Conservation (phyloP, 805 yeast species). For the Ogataea salicorniae region DNA sequence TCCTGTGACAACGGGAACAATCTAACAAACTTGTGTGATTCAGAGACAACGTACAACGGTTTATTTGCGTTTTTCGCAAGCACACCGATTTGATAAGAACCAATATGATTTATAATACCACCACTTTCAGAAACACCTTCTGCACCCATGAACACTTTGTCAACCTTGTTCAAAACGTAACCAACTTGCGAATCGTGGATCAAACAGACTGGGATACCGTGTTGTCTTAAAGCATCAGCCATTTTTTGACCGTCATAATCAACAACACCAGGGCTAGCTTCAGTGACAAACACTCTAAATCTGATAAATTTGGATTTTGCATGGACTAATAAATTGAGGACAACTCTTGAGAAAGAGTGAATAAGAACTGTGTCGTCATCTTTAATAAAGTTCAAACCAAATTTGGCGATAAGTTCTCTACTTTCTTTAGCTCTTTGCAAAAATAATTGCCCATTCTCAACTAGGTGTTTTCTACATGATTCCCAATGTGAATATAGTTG, state of each 20-base stretch:
- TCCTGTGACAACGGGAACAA: constrained; percentile 91
- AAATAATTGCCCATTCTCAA: constrained; percentile 89
- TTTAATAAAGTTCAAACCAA: constrained; percentile 82
- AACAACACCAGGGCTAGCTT: constrained; percentile 80
- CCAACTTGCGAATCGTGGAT: constrained; percentile 95
- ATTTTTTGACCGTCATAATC: constrained; percentile 72
- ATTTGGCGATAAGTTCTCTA: constrained; percentile 78
- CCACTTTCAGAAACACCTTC: constrained; percentile 99
- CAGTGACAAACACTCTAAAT: constrained; percentile 88
- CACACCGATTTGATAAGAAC: constrained; percentile 92
- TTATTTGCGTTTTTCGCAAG: constrained; percentile 85
- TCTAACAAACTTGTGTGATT: constrained; percentile 93
- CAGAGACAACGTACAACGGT: constrained; percentile 92
- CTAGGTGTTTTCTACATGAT: constrained; percentile 78
- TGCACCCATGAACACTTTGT: constrained; percentile 94
- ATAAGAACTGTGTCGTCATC: constrained; percentile 90
- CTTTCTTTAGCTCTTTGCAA: constrained; percentile 88
- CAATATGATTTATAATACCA: constrained; percentile 93
- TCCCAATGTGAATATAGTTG: constrained; percentile 94
- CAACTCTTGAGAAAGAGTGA: constrained; percentile 91
- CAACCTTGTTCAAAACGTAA: constrained; percentile 82
- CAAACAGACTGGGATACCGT: constrained; percentile 80
- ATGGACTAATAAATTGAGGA: constrained; percentile 62
- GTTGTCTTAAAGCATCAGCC: constrained; percentile 60
- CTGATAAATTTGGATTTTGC: constrained; percentile 78